Percentiles rank a stretch among this genome's conserved stretches.
Conservation (phyloP, 2,329 filamentous ascomycete species). For the Fusarium buharicum region DNA sequence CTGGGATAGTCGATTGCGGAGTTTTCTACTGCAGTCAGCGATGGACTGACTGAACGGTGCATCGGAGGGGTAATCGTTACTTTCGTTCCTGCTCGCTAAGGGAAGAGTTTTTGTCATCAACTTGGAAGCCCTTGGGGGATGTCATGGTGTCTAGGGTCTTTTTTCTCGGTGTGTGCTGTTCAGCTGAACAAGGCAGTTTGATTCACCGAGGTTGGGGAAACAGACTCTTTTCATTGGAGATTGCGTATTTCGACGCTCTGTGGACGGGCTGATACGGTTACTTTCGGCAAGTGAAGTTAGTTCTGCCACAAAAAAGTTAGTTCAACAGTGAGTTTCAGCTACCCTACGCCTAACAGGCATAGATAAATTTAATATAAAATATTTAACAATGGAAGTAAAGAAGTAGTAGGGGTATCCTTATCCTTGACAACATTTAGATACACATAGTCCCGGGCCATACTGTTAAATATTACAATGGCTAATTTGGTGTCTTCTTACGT, state of each 20-base stretch:
- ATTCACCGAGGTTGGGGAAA: not conserved
- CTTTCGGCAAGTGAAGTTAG: not conserved
- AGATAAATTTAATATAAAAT: no score
- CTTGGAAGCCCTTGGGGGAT: constrained; percentile 5
- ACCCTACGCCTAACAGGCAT: no score
- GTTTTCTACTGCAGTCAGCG: constrained; percentile 37
- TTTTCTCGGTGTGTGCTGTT: constrained; percentile 4
- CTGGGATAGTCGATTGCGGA: constrained; percentile 49
- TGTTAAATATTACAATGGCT: no score
- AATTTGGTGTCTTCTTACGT: no score
- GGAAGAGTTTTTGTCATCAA: constrained; percentile 1
- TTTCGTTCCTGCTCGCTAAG: constrained; percentile 26
- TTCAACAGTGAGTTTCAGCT: no score
- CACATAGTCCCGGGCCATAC: no score
- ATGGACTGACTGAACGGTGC: not conserved
- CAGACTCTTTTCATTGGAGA: constrained; percentile 8
- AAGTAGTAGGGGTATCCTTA: no score
- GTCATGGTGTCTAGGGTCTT: constrained; percentile 9
- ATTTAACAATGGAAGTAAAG: no score
- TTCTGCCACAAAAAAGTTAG: not conserved
- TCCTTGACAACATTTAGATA: no score
- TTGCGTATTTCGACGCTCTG: not conserved
- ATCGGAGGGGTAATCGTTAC: not conserved
- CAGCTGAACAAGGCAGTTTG: not conserved
- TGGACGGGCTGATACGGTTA: constrained; percentile 3